Conservation (phyloP, 768 basidiomycete species). For the Pulveroboletus ravenelii region DNA sequence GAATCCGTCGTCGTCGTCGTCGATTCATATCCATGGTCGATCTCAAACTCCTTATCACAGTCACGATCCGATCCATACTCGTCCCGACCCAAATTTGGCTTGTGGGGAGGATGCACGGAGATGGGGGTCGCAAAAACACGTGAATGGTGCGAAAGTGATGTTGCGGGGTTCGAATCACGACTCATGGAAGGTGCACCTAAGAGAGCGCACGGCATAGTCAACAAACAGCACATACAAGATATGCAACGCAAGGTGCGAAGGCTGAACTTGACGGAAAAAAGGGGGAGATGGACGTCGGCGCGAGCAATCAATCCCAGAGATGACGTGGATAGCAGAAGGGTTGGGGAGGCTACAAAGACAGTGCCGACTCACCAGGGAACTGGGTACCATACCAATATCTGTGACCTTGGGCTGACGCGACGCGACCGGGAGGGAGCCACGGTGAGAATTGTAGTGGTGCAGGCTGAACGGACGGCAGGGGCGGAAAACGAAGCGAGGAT, state of each 20-base stretch:
- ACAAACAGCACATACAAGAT: conserved; percentile 8
- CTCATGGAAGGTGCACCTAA: conserved; percentile 14
- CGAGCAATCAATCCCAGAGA: neutral
- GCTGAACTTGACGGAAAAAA: neutral
- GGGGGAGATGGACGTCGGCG: neutral
- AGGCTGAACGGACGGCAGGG: conserved; percentile 9
- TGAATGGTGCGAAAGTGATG: conserved; percentile 1
- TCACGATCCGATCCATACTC: conserved; percentile 7
- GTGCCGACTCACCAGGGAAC: conserved; percentile 16
- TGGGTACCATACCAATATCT: conserved; percentile 21
- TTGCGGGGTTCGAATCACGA: conserved; percentile 7
- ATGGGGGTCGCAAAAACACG: conserved; percentile 3
- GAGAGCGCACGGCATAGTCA: neutral
- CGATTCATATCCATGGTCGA: conserved; percentile 25
- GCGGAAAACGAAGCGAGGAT: conserved; percentile 11
- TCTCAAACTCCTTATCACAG: conserved; percentile 20
- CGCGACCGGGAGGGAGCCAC: conserved; percentile 12
- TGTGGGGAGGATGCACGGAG: conserved; percentile 1
- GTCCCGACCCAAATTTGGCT: conserved; percentile 2
- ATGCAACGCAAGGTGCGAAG: neutral
- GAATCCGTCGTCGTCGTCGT: conserved; percentile 26
- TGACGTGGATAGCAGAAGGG: neutral
- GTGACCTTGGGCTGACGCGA: conserved; percentile 11
- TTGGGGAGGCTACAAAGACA: conserved; percentile 1
- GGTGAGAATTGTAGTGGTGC: conserved; percentile 14